phyloP scores from a whole-genome alignment of 2,329 filamentous ascomycete species.

The Alternaria brassicicola region DNA sequence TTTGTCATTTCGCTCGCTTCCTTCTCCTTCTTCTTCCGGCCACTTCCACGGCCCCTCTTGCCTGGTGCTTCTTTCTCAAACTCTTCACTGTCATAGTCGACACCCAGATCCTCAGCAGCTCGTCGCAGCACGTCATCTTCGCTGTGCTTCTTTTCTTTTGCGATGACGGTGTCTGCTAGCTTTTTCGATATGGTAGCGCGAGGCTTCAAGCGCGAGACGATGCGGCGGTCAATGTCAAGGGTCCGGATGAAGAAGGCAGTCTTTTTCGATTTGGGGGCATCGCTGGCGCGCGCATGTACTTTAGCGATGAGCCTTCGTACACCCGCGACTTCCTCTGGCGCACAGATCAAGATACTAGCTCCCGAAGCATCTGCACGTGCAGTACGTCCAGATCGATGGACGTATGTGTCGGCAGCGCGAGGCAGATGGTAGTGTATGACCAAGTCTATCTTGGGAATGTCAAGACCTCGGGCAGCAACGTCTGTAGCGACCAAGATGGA shows the following conservation, averaged over 20 bases:
- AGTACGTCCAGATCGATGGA: slow-evolving; percentile 93
- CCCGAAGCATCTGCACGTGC: slow-evolving; percentile 81
- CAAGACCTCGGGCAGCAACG: slow-evolving; percentile 89
- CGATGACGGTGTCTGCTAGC: slow-evolving; percentile 79
- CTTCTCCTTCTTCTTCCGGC: slow-evolving; percentile 75
- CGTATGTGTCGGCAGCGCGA: slow-evolving; percentile 88
- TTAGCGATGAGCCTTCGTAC: slow-evolving; percentile 85
- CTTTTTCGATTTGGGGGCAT: slow-evolving; percentile 57
- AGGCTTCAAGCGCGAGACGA: slow-evolving; percentile 76
- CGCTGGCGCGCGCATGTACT: slow-evolving; percentile 70
- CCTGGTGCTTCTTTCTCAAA: slow-evolving; percentile 67
- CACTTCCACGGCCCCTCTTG: slow-evolving; percentile 68
- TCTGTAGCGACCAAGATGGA: slow-evolving; percentile 89
- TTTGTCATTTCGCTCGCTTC: slow-evolving; percentile 72
- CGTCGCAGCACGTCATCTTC: slow-evolving; percentile 84
- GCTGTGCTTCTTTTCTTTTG: slow-evolving; percentile 83
- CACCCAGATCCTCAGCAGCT: slow-evolving; percentile 89
- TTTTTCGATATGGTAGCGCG: slow-evolving; percentile 83
- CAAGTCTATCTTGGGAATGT: slow-evolving; percentile 87
- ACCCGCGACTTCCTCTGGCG: slow-evolving; percentile 86
- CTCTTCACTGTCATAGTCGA: slow-evolving; percentile 91
- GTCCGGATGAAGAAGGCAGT: slow-evolving; percentile 73
- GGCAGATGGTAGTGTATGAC: slow-evolving; percentile 96
- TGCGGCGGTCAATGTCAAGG: slow-evolving; percentile 79
- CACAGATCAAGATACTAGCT: slow-evolving; percentile 84